Conservation (phyloP, 805 yeast genomes). For the Isabelozyma rhagii region DNA sequence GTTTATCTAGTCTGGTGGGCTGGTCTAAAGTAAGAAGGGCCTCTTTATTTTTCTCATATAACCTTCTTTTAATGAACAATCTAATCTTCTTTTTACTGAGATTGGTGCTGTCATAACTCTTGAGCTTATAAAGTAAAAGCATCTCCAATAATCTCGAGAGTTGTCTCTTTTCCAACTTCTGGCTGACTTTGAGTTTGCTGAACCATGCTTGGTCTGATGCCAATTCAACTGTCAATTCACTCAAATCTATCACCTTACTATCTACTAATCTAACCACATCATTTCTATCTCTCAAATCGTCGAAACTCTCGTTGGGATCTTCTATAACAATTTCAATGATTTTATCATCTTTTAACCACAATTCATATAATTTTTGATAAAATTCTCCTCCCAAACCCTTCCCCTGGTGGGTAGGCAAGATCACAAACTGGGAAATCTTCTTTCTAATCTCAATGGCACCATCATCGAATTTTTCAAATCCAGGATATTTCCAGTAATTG, state of each 20-base stretch:
- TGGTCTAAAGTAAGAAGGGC: conserved; percentile 65
- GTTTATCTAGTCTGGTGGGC: conserved; percentile 62
- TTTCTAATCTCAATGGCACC: conserved; percentile 44
- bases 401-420: conserved; percentile 82
- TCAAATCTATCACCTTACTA: conserved; percentile 15
- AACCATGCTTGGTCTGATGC: conserved; percentile 34
- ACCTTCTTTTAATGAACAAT: conserved; percentile 66
- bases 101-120: conserved; percentile 16
- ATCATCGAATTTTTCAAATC: conserved; percentile 49
- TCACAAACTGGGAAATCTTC: conserved; percentile 83
- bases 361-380: conserved; percentile 52
- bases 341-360: conserved; percentile 51
- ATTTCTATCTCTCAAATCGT: conserved; percentile 80
- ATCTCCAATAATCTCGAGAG: conserved; percentile 76
- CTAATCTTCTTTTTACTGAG: conserved; percentile 42
- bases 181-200: conserved; percentile 29
- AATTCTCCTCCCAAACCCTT: conserved; percentile 66
- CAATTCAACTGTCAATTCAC: conserved; percentile 18
- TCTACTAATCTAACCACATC: conserved; percentile 47
- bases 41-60: conserved; percentile 77
- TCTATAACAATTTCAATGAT: conserved; percentile 82
- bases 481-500: conserved; percentile 74
- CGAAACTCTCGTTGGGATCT: conserved; percentile 92
- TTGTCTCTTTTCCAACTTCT: conserved; percentile 75
- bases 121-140: conserved; percentile 48